Percentiles rank a stretch among this genome's conserved stretches.
These are phyloP conservation scores for Monosporozyma aquatica DNA, from an alignment of 805 yeast genomes.

Conservation along the genomic window DNA sequence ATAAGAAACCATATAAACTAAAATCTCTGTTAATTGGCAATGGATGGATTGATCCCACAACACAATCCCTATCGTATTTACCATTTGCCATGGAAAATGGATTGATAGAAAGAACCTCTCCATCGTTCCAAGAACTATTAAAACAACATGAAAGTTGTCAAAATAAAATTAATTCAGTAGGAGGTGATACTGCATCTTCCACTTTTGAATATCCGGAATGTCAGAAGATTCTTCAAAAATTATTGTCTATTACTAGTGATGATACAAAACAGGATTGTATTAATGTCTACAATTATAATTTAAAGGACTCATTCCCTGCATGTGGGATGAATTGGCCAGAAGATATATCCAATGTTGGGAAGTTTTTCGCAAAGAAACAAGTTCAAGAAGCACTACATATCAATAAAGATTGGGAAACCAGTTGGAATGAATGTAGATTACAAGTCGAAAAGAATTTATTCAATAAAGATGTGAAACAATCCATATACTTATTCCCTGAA, in stretches of 20 bases:
- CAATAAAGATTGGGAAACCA: slow-evolving; percentile 19
- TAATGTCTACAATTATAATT: slow-evolving; percentile 75
- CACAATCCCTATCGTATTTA: slow-evolving; percentile 71
- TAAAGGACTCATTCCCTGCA: slow-evolving; percentile 64
- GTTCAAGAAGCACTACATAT: slow-evolving; percentile 50
- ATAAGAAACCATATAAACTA: slow-evolving; percentile 30
- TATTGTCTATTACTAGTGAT: slow-evolving; percentile 24
- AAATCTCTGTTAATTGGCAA: slow-evolving; percentile 75
- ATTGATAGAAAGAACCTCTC: slow-evolving; percentile 36
- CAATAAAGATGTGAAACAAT: slow-evolving; percentile 47
- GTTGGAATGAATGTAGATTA: slow-evolving; percentile 75
- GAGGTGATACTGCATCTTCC: slow-evolving; percentile 8
- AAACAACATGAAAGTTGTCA: slow-evolving; percentile 54
- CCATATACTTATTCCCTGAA: slow-evolving; percentile 58
- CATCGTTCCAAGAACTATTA: slow-evolving; percentile 35
- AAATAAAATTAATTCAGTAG: slow-evolving; percentile 34
- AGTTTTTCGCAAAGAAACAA: slow-evolving; percentile 41
- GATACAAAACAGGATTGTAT: slow-evolving; percentile 42
- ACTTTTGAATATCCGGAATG: slow-evolving; percentile 34
- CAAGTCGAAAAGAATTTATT: slow-evolving; percentile 45
- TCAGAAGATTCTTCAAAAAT: slow-evolving; percentile 32
- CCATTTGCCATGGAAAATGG: slow-evolving; percentile 60
- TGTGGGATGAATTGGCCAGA: slow-evolving; percentile 95
- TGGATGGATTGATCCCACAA: slow-evolving; percentile 88
- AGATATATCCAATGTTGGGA: slow-evolving; percentile 42